phyloP scores from a whole-genome alignment of 176 grass and related monocot species.

The Themeda triandra region DNA sequence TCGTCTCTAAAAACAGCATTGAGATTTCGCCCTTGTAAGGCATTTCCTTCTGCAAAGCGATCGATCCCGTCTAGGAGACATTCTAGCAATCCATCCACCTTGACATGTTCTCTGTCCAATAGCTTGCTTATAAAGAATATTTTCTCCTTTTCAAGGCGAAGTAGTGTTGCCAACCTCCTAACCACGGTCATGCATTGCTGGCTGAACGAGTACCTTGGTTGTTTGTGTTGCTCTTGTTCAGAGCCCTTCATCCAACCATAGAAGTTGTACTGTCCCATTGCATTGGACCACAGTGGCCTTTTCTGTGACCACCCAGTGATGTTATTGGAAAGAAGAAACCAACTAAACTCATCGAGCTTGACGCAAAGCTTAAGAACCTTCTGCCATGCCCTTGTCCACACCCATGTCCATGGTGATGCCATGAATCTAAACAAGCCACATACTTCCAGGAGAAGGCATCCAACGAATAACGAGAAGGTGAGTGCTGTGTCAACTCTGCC shows the following conservation, averaged over 20 bases:
- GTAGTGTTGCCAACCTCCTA: neutral
- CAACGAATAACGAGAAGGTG: neutral
- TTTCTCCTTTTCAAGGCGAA: neutral
- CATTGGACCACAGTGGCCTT: neutral
- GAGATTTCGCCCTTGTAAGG: neutral
- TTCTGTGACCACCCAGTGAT: neutral
- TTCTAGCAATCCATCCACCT: neutral
- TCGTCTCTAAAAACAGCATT: neutral
- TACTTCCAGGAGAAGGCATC: neutral
- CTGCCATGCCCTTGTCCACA: neutral
- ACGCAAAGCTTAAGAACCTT: no score
- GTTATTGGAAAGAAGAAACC: neutral
- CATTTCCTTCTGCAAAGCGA: neutral
- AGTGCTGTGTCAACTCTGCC: neutral
- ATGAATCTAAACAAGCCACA: neutral
- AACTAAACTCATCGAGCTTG: neutral
- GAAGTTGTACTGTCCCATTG: conserved; percentile 10
- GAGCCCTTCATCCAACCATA: neutral
- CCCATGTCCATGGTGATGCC: neutral
- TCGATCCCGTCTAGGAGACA: neutral
- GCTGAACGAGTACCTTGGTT: neutral
- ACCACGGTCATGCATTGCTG: neutral
- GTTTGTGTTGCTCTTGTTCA: neutral
- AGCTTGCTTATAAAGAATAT: neutral
- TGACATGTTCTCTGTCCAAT: neutral